Base-by-base conservation (phyloP, 768 basidiomycete species). In the Strobilomyces dryophilus region DNA sequence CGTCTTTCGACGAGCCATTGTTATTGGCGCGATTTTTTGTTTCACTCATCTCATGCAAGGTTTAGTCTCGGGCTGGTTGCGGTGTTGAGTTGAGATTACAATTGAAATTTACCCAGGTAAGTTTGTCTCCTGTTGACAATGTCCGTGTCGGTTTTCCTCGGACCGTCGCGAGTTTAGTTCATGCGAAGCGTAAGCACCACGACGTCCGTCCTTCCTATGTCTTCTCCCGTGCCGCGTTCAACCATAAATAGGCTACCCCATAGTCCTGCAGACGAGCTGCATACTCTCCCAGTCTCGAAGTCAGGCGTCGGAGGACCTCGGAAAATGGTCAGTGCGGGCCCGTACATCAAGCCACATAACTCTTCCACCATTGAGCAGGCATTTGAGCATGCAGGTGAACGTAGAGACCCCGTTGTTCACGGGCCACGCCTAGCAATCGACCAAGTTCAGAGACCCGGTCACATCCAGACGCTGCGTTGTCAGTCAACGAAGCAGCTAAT, bases 401-500 rank as follows among this genome's bases (percentile, higher is more conserved):
- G 5, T 41, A 27, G 47, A 12, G 31, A 47, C 17, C 24, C 26
- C 27, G 24, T 46, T 5, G 8, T 35, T 20, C 36, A 40, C 40
- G 46, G 40, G 15, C 51, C 39, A 36, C 40, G 47, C n/a, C 27
- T n/a, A 26, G 45, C 57, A 18, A 35, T 45, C n/a, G 39, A 58
- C 36, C 55, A 29, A 24, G 34, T 31, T 27, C 46, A 8, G 43
- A 27, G 18, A 18, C 31, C 46, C 1, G 24, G 35, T 47, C 37
- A 31, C n/a, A 20, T 27, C 11, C 52, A 44, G 29, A 14, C 61
- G 26, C 61, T 71, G 45, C 69, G 63, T 52, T 65, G 62, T 32
- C 63, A 64, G 45, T 76, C 82, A 20, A 75, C 81, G 3, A 82
- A 76, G 56, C 78, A 78, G 29, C 66, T 84, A 18, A 81, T 84